Evolutionary conservation across 371 early-diverging fungal species (phyloP).

Genomic region (Blakeslea trispora): DNA sequence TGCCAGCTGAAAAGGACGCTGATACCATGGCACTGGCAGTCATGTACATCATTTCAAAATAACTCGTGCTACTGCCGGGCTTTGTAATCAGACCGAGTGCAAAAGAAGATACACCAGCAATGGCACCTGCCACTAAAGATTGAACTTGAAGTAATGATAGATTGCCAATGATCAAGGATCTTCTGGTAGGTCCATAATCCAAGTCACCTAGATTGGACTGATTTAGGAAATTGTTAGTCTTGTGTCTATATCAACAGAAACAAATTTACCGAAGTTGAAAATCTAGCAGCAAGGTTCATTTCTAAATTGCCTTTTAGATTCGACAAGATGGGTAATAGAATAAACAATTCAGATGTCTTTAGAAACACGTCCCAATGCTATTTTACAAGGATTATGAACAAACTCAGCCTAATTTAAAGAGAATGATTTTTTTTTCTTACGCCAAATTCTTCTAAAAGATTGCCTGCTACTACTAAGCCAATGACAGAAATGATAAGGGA

Average conservation of each 20-base stretch:
- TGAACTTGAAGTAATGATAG: slow-evolving; percentile 72
- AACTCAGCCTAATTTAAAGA: no score
- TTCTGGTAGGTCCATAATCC: slow-evolving; percentile 50
- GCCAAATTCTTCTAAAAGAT: slow-evolving; percentile 67
- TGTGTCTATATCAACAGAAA: slow-evolving; percentile 5
- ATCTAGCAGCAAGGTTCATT: slow-evolving; percentile 82
- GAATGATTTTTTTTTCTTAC: slow-evolving; percentile 30
- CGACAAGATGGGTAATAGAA: slow-evolving; percentile 80
- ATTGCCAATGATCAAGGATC: slow-evolving; percentile 64
- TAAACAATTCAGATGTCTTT: slow-evolving; percentile 73
- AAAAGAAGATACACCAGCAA: slow-evolving; percentile 71
- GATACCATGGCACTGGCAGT: slow-evolving; percentile 70
- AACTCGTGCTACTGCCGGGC: slow-evolving; percentile 47
- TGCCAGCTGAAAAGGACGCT: slow-evolving; percentile 68
- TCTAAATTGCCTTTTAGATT: slow-evolving; percentile 90
- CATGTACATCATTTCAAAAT: slow-evolving; percentile 63
- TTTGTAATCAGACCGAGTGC: slow-evolving; percentile 60
- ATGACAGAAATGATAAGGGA: slow-evolving; percentile 71
- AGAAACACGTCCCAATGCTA: slow-evolving; percentile 71
- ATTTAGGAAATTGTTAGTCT: not conserved
- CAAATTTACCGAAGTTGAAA: slow-evolving; percentile 70
- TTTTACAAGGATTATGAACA: no score
- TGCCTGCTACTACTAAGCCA: slow-evolving; percentile 75
- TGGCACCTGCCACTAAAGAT: slow-evolving; percentile 65
- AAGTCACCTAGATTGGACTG: slow-evolving; percentile 71